A percentile compares a stretch with the other conserved stretches of the same genome.
Evolutionary conservation across 2,329 filamentous ascomycete species (phyloP).

Genomic region (Passalora sequoiae): DNA sequence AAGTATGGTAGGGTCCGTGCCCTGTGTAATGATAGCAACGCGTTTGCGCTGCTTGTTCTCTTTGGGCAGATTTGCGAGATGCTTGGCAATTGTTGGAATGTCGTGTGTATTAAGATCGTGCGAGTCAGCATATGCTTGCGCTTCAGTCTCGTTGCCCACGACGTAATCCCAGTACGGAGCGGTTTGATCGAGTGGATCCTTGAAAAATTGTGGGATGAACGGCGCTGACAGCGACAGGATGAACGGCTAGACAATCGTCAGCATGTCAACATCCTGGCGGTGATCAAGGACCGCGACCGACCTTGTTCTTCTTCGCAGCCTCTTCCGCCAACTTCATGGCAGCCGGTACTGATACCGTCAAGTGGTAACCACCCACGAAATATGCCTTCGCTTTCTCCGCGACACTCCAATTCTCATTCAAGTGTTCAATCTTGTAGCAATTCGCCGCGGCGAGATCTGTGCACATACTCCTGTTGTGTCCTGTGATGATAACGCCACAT

Average conservation of each 20-base stretch:
- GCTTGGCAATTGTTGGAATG: slow-evolving; percentile 77
- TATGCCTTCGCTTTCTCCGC: slow-evolving; percentile 83
- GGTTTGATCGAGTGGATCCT: slow-evolving; percentile 81
- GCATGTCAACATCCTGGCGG: slow-evolving; percentile 10
- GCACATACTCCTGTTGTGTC: slow-evolving; percentile 89
- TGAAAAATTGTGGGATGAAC: slow-evolving; percentile 97
- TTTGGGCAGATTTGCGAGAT: slow-evolving; percentile 85
- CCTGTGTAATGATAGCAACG: slow-evolving; percentile 89
- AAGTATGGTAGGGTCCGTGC: slow-evolving; percentile 83
- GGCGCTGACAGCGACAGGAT: slow-evolving; percentile 88
- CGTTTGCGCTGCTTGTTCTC: slow-evolving; percentile 79
- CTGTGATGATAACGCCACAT: slow-evolving; percentile 94
- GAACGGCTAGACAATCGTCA: slow-evolving; percentile 52
- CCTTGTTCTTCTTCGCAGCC: slow-evolving; percentile 83
- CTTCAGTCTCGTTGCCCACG: slow-evolving; percentile 96
- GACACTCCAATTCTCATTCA: slow-evolving; percentile 90
- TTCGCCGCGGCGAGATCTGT: slow-evolving; percentile 96
- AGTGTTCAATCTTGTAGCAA: slow-evolving; percentile 89
- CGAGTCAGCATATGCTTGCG: slow-evolving; percentile 76
- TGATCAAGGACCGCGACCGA: slow-evolving; percentile 29
- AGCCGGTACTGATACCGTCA: slow-evolving; percentile 90
- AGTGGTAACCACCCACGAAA: slow-evolving; percentile 94
- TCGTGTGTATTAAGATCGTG: slow-evolving; percentile 70
- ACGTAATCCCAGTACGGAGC: slow-evolving; percentile 92
- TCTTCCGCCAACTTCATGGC: slow-evolving; percentile 87